Conservation (phyloP, 176 grass and related monocot genomes). For the Melocanna baccifera region DNA sequence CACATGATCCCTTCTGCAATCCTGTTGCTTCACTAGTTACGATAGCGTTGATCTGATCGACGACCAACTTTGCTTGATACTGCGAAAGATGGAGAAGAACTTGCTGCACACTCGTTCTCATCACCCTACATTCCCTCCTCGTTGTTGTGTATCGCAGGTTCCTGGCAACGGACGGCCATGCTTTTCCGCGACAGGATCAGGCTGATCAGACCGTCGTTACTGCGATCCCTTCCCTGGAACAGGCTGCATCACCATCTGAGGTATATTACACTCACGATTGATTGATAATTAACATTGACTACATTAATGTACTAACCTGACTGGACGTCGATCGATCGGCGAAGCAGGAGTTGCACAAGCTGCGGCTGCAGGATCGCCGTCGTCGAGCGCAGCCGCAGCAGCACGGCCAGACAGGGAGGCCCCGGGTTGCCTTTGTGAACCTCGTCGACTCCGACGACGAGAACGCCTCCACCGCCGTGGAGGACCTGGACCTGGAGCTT, state of each 20-base stretch:
- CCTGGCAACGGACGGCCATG: neutral
- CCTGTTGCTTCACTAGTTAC: neutral
- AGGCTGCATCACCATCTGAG: no score
- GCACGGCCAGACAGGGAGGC: neutral
- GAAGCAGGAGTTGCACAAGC: no score
- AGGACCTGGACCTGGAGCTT: slow-evolving; percentile 51
- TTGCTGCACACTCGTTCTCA: neutral
- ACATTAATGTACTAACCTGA: no score
- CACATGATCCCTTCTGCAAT: neutral
- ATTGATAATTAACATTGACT: no score
- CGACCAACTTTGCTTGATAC: neutral
- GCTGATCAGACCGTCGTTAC: neutral
- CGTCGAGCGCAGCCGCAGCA: neutral
- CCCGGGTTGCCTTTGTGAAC: slow-evolving; percentile 31
- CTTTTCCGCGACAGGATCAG: neutral
- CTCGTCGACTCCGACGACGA: slow-evolving; percentile 46
- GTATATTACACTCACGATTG: no score
- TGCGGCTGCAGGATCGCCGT: neutral
- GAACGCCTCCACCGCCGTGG: neutral
- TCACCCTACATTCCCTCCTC: neutral
- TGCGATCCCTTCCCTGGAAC: neutral
- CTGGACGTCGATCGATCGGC: no score
- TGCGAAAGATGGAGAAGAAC: neutral
- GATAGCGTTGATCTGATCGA: neutral
- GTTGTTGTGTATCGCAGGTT: slow-evolving; percentile 14